Percentiles rank a stretch among this genome's conserved stretches.
phyloP scores from a whole-genome alignment of 139 green algal species.

The Chlamydomonas sp. region DNA sequence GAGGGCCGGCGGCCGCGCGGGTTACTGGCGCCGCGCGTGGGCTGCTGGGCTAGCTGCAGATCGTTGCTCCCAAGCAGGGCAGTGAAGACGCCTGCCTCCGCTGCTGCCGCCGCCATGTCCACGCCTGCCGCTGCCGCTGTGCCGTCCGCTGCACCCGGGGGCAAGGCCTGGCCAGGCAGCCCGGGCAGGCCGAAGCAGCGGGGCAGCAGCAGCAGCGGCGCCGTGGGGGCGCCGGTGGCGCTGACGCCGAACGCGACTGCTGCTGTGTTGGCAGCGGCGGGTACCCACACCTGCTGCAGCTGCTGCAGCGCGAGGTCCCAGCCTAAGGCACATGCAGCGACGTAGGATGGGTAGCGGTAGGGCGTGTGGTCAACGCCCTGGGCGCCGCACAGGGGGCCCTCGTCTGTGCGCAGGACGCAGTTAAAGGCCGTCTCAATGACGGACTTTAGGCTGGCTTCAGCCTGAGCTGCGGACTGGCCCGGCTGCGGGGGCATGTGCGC shows the following conservation, averaged over 20 bases:
- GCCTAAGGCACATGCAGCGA: slow-evolving; percentile 12
- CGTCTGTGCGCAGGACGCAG: background rate
- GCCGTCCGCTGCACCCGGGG: background rate
- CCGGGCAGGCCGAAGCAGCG: background rate
- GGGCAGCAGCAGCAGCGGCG: background rate
- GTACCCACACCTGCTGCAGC: background rate
- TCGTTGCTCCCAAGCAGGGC: background rate
- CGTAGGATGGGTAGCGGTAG: slow-evolving; percentile 1
- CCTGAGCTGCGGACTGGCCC: background rate
- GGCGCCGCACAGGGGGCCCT: background rate
- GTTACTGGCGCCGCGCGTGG: too few species aligned
- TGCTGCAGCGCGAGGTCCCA: slow-evolving; percentile 12
- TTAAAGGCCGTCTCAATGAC: background rate
- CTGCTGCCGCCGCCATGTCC: background rate
- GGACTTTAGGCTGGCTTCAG: background rate
- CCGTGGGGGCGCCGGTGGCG: background rate
- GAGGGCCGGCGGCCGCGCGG: too few species aligned
- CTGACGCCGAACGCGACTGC: background rate
- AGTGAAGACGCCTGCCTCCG: background rate
- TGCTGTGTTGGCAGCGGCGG: background rate
- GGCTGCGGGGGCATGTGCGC: too few species aligned
- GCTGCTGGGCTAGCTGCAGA: background rate
- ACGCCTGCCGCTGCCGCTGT: background rate
- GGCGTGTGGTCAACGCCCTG: background rate
- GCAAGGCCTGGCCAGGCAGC: background rate